Conservation (phyloP, 257 asterid genomes). For the Solanum lycopersicoides region DNA sequence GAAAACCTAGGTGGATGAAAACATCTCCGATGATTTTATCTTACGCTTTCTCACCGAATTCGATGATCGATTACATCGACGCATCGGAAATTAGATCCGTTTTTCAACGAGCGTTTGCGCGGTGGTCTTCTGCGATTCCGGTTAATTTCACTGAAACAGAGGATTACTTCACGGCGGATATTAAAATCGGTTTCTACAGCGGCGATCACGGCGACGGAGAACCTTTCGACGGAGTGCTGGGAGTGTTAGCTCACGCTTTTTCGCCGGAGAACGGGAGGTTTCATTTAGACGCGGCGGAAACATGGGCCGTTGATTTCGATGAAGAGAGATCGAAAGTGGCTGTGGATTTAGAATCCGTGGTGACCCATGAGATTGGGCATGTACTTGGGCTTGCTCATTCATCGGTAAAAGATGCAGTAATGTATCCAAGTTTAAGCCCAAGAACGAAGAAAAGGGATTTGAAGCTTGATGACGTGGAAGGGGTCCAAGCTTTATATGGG, state of each 20-base stretch:
- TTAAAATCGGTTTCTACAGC: conserved; percentile 64
- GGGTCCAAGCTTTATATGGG: conserved; percentile 71
- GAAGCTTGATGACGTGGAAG: conserved; percentile 73
- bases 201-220: conserved; percentile 91
- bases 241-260: conserved; percentile 84
- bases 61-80: conserved; percentile 36
- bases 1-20: conserved; percentile 55
- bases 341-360: conserved; percentile 90
- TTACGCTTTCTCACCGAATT: conserved; percentile 55
- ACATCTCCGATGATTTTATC: conserved; percentile 37
- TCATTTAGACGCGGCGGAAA: conserved; percentile 72
- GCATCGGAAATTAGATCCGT: conserved; percentile 21
- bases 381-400: conserved; percentile 86
- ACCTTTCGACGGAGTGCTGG: conserved; percentile 74
- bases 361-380: conserved; percentile 91
- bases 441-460: conserved; percentile 69
- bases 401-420: conserved; percentile 64
- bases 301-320: conserved; percentile 72
- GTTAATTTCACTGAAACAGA: conserved; percentile 60
- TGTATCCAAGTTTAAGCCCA: conserved; percentile 81
- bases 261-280: conserved; percentile 86
- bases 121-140: conserved; percentile 89
- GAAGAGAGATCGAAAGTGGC: conserved; percentile 50
- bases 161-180: conserved; percentile 41
- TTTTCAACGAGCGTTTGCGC: conserved; percentile 41